phyloP scores from a whole-genome alignment of 805 yeast genomes.

The Wickerhamiella azyma region DNA sequence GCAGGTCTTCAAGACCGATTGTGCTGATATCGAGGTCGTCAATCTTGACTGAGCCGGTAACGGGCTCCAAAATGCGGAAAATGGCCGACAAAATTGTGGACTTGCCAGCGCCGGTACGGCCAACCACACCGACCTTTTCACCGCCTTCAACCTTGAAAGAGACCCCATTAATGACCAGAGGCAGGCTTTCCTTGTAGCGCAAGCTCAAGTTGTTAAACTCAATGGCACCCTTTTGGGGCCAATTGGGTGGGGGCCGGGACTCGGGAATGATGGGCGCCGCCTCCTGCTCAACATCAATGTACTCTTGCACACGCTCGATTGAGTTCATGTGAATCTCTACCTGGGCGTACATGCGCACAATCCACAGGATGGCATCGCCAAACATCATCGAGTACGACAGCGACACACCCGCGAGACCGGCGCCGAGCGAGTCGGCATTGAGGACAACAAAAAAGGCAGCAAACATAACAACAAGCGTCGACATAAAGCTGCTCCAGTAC shows the following conservation, averaged over 20 bases:
- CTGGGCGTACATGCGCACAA: conserved; percentile 77
- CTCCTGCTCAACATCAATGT: conserved; percentile 72
- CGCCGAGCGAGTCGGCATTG: conserved; percentile 55
- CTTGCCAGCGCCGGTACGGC: conserved; percentile 98
- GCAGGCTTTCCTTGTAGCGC: conserved; percentile 80
- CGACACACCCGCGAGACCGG: conserved; percentile 93
- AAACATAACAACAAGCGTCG: conserved; percentile 66
- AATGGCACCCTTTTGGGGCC: conserved; percentile 81
- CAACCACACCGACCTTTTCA: conserved; percentile 85
- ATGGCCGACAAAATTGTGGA: conserved; percentile 92
- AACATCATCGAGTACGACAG: conserved; percentile 82
- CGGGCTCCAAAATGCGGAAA: conserved; percentile 49
- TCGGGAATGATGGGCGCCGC: conserved; percentile 53
- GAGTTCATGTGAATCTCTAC: conserved; percentile 96
- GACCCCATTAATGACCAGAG: conserved; percentile 81
- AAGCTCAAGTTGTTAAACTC: conserved; percentile 64
- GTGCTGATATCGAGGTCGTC: conserved; percentile 53
- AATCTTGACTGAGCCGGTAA: conserved; percentile 41
- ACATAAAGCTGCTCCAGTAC: conserved; percentile 69
- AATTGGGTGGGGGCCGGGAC: conserved; percentile 50
- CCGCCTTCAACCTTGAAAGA: conserved; percentile 67
- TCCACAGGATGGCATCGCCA: conserved; percentile 81
- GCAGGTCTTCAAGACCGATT: conserved; percentile 48
- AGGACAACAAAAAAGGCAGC: conserved; percentile 67
- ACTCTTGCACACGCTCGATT: conserved; percentile 86